Evolutionary conservation across 257 asterid species (phyloP).

Genomic region (Asclepias syriaca): DNA sequence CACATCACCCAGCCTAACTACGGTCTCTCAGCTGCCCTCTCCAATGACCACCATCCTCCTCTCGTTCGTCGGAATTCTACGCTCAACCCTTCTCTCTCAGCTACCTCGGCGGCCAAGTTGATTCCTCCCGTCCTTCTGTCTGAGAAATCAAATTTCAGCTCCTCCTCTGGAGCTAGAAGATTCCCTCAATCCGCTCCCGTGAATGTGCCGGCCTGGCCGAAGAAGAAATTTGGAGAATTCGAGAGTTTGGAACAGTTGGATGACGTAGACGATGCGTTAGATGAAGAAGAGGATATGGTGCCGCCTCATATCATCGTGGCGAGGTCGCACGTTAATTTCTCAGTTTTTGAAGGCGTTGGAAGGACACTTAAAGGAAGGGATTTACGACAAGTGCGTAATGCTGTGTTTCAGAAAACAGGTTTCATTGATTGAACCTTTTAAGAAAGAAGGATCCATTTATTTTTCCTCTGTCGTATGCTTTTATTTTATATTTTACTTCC

Average conservation of each 20-base stretch:
- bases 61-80: constrained; percentile 50
- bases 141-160: constrained; percentile 27
- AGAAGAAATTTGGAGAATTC: constrained; percentile 16
- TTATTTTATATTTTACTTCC: background rate
- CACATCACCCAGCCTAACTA: constrained; percentile 28
- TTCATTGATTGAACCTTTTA: constrained; percentile 48
- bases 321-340: constrained; percentile 77
- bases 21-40: constrained; percentile 69
- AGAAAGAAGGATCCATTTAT: background rate
- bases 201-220: constrained; percentile 69
- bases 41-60: constrained; percentile 36
- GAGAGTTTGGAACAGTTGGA: constrained; percentile 29
- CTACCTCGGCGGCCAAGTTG: constrained; percentile 26
- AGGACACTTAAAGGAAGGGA: constrained; percentile 89
- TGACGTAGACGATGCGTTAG: constrained; percentile 39
- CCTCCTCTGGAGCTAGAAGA: constrained; percentile 19
- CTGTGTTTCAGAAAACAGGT: constrained; percentile 91
- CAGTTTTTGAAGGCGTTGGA: constrained; percentile 90
- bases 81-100: constrained; percentile 33
- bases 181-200: constrained; percentile 83
- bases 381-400: constrained; percentile 69
- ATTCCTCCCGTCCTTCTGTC: constrained; percentile 29
- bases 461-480: background rate
- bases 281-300: constrained; percentile 54
- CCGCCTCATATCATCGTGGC: constrained; percentile 97